Evolutionary conservation across 345 rosid genomes (phyloP), one percentile per base, ranked within the genome.

Genomic region (Noccaea bulbosa): DNA sequence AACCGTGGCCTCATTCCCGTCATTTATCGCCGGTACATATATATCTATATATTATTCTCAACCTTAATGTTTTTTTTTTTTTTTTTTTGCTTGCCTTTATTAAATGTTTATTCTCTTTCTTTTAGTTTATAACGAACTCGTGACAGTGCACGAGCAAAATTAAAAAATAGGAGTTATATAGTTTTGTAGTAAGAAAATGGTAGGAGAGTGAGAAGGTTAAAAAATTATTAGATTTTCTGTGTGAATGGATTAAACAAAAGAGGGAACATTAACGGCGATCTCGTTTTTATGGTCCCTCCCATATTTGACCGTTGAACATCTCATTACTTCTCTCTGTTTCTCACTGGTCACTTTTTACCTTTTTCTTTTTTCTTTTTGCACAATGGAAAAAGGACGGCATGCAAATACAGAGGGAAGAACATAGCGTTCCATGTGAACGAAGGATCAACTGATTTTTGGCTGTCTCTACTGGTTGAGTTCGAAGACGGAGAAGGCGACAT

Each of bases 401-500:
- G 99, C 71, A 92, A 86, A 56, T 94, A 94, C 39, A 87, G 84
- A 7, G 87, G 97, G 70, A 89, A 86, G 83, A 80, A 83, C 79
- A 72, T 94, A 56, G 97, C 98, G 7, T 89, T 94, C 84, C 98
- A 84, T 68, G 96, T 94, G 17, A 91, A 91, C 35, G 95, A 88
- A 69, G 99, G 99, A 35, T 94, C 99, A 15, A 94, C 97, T 5
- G 80, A 88, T 52, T 88, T 78, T 55, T 94, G 99, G 98, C 69
- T 91, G 1, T 91, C 99, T 16, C 71, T 94, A 41, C 62, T 91
- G 10, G 95, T 94, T 17, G 96, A 91, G 80, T 94, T 84, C 65
- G 99, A 94, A 79, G 98, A 94, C 47, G 98, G 98, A 65, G 98
- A 94, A 67, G 99, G 98, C 7, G 99, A 94, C 65, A 87, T 94